Conservation (phyloP, 2,329 filamentous ascomycete genomes). For the Fusarium multiceps region DNA sequence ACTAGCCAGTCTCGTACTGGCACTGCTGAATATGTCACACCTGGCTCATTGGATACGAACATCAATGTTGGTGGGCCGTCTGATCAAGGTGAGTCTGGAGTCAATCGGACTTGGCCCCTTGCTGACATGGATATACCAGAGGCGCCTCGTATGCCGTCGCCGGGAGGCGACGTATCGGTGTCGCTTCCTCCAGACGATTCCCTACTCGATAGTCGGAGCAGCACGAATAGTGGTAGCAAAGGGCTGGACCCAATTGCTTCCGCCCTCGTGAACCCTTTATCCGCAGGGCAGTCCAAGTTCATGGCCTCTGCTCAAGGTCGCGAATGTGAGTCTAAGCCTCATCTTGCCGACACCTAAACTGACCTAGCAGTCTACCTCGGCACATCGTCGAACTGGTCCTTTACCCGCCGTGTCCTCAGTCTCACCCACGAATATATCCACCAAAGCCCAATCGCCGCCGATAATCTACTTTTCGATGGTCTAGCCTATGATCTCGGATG, state of each 20-base stretch:
- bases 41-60: slow-evolving; percentile 37
- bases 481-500: slow-evolving; percentile 63
- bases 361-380: slow-evolving; percentile 50
- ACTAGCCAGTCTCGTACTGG: slow-evolving; percentile 23
- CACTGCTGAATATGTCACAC: slow-evolving; percentile 37
- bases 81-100: slow-evolving; percentile 22
- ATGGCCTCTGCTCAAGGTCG: slow-evolving; percentile 55
- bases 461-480: slow-evolving; percentile 62
- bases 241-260: slow-evolving; percentile 47
- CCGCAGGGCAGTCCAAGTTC: slow-evolving; percentile 55
- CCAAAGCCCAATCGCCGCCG: slow-evolving; percentile 55
- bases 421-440: slow-evolving; percentile 61
- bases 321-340: slow-evolving; percentile 51
- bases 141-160: slow-evolving; percentile 5
- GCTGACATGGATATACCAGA: slow-evolving; percentile 9
- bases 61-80: slow-evolving; percentile 32
- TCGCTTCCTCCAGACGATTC: slow-evolving; percentile 25
- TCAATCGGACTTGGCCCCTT: accelerated
- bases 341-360: too few relatives aligned
- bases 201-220: slow-evolving; percentile 32
- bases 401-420: slow-evolving; percentile 61
- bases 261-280: slow-evolving; percentile 56
- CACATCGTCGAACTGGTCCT: slow-evolving; percentile 68
- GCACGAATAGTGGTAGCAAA: slow-evolving; percentile 18
- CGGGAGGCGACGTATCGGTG: slow-evolving; percentile 19